phyloP scores from a whole-genome alignment of 331 rosid genomes.

The Quercus phellos region DNA sequence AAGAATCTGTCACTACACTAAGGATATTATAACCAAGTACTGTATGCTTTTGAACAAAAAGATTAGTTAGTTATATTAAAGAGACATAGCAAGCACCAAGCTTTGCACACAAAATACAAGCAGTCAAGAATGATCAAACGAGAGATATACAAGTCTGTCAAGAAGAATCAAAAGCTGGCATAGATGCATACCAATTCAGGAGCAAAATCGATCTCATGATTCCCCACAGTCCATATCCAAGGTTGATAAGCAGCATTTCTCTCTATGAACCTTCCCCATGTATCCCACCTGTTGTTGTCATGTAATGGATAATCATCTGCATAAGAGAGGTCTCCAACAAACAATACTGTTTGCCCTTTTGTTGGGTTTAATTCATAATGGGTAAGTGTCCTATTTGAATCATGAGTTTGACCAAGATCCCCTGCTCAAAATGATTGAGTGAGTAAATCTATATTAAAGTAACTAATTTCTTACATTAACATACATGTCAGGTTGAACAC shows the following conservation, averaged over 20 bases:
- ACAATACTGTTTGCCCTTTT: slow-evolving; percentile 48
- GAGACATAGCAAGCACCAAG: not conserved
- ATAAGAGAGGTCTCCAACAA: slow-evolving; percentile 47
- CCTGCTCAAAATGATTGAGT: slow-evolving; percentile 33
- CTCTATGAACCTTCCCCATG: slow-evolving; percentile 54
- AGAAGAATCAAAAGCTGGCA: not conserved
- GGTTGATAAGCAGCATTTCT: slow-evolving; percentile 56
- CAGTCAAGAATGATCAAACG: not conserved
- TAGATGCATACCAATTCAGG: slow-evolving; percentile 31
- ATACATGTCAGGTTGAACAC: not conserved
- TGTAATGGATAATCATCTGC: slow-evolving; percentile 52
- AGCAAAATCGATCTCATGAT: slow-evolving; percentile 45
- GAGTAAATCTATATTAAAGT: not conserved
- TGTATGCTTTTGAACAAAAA: not conserved
- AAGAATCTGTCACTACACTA: not conserved
- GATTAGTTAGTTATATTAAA: not conserved
- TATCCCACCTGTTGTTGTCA: slow-evolving; percentile 53
- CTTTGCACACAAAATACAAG: not conserved
- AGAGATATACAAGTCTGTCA: not conserved
- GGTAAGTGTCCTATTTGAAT: slow-evolving; percentile 48
- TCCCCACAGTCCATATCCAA: slow-evolving; percentile 50
- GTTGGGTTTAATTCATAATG: slow-evolving; percentile 43
- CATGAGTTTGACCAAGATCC: slow-evolving; percentile 46
- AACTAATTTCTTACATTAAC: not conserved
- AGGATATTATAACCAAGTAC: not conserved